Percentiles rank a stretch among this genome's conserved stretches.
phyloP scores from a whole-genome alignment of 345 rosid genomes.

The Linum usitatissimum region DNA sequence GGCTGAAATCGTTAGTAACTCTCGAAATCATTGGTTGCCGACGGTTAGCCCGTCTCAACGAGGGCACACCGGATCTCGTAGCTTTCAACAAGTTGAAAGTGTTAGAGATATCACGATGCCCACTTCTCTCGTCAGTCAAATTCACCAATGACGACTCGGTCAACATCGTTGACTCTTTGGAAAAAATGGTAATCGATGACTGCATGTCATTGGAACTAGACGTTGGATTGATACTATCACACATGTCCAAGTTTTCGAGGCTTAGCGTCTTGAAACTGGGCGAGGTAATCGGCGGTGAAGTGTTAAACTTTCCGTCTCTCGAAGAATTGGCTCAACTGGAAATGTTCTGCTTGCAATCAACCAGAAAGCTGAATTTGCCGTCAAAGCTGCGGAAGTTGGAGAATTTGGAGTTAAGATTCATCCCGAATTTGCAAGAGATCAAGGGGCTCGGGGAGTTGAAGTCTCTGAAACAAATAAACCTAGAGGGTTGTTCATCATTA shows the following conservation, averaged over 20 bases:
- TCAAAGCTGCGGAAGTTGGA: background rate
- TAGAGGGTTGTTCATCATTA: too few relatives aligned
- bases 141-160: background rate
- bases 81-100: too few relatives aligned
- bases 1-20: background rate
- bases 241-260: background rate
- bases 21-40: background rate
- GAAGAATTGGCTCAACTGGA: background rate
- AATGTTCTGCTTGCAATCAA: background rate
- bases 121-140: background rate
- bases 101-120: background rate
- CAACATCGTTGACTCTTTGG: background rate
- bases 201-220: background rate
- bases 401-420: too few relatives aligned
- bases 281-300: background rate
- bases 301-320: background rate
- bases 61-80: background rate
- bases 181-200: background rate
- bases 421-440: background rate
- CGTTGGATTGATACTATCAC: too few relatives aligned
- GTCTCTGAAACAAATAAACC: too few relatives aligned
- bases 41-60: background rate
- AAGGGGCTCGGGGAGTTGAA: background rate
- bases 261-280: background rate
- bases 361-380: too few relatives aligned